Evolutionary conservation across 805 yeast genomes (phyloP), one percentile per base, ranked within the genome.

Genomic region (Ogataea paraovalis): DNA sequence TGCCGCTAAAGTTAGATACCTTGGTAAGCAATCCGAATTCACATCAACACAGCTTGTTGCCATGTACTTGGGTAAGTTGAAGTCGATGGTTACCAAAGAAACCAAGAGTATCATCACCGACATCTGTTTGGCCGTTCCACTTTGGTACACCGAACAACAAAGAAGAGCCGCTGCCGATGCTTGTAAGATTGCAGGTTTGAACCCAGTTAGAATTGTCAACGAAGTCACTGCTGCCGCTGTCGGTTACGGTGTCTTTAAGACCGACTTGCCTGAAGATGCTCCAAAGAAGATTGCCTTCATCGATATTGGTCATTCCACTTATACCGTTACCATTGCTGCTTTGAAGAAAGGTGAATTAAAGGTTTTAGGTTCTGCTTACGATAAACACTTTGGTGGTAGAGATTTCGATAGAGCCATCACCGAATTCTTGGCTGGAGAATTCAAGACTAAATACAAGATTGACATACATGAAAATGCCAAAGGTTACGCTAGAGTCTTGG

Each of bases 141-240:
- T 83, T 43, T 94, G 98, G 98, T 94, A 88, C 80, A 81, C 95
- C 47, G 98, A 94, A 71, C 82, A 79, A 64, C 98, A 94, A 76
- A 91, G 99, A 74, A 89, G 96, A 64, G 96, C 97, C 54, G 84
- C 94, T 57, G 78, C 89, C 51, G 98, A 94, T 68, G 97, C 99
- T 49, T 92, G 96, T 64, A 80, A 78, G 67, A 87, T 94, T 68
- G 98, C 99, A 50, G 96, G 96, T 55, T 79, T 94, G 66, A 94
- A 94, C 83, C 98, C 99, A 51, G 97, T 94, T 51, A 87, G 99
- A 80, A 83, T 94, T 55, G 96, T 94, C 60, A 94, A 94, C 71
- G 99, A 94, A 70, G 85, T 87, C 57, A 91, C 98, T 49, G 98
- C 99, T 52, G 99, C 99, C 52, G 98, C 97, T 62, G 96, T 94